Evolutionary conservation across 2,329 filamentous ascomycete genomes (phyloP).

Genomic region (Eutypa lata): DNA sequence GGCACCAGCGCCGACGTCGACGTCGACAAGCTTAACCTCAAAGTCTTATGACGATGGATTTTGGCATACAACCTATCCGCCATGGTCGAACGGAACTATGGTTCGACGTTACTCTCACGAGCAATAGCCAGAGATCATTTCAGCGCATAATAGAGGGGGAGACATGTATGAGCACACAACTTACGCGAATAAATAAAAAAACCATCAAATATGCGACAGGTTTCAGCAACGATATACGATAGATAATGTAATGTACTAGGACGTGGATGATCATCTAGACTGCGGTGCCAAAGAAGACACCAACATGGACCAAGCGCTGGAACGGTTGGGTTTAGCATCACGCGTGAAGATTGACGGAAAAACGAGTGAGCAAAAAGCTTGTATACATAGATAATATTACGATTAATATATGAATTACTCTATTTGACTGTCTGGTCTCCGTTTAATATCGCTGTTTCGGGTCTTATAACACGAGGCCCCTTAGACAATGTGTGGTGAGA

Average conservation of each 20-base stretch:
- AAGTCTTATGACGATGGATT: slow-evolving; percentile 38
- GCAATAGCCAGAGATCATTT: neutral
- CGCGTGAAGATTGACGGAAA: neutral
- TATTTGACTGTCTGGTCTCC: too few species aligned
- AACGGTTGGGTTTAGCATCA: slow-evolving; percentile 11
- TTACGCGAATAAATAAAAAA: neutral
- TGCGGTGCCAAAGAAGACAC: slow-evolving; percentile 6
- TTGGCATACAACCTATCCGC: slow-evolving; percentile 45
- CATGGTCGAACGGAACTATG: slow-evolving; percentile 41
- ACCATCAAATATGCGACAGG: neutral
- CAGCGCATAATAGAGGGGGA: neutral
- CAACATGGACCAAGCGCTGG: slow-evolving; percentile 26
- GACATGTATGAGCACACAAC: neutral
- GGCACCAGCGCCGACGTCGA: neutral
- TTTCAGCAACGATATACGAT: slow-evolving; percentile 1
- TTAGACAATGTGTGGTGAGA: too few species aligned
- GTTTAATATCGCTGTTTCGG: too few species aligned
- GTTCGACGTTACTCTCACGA: slow-evolving; percentile 12
- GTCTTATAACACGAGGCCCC: too few species aligned
- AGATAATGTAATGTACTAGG: slow-evolving; percentile 16
- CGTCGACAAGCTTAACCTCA: slow-evolving; percentile 6
- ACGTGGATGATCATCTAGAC: neutral
- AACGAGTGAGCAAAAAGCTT: neutral
- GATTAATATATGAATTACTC: too few species aligned
- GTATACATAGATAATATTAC: slow-evolving; percentile 1